Conservation (phyloP, 2,329 filamentous ascomycete genomes). For the Bipolaris sorokiniana region DNA sequence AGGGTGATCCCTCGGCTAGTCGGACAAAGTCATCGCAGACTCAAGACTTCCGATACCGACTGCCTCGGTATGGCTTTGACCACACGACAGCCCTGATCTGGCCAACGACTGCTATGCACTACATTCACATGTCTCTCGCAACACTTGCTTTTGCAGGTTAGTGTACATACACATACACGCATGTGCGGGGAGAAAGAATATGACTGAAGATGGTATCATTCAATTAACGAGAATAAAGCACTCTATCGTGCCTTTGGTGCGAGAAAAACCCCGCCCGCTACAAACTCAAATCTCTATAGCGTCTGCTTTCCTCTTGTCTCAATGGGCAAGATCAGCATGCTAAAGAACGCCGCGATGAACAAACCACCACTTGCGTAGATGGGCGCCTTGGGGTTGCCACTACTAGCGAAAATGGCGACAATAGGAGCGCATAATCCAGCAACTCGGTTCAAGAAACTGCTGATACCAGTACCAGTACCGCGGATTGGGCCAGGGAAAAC, state of each 20-base stretch:
- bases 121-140: neutral
- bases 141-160: neutral
- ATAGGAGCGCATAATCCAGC: constrained; percentile 72
- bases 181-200: neutral
- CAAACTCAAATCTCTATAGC: constrained; percentile 33
- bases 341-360: constrained; percentile 53
- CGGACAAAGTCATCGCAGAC: neutral
- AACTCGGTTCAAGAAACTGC: constrained; percentile 72
- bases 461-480: constrained; percentile 74
- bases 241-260: neutral
- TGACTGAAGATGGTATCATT: neutral
- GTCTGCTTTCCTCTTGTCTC: constrained; percentile 53
- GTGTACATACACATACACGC: neutral
- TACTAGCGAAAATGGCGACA: constrained; percentile 59
- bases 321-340: constrained; percentile 52
- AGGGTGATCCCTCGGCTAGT: neutral
- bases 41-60: neutral
- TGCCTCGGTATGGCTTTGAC: neutral
- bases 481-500: constrained; percentile 75
- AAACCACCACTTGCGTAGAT: constrained; percentile 53
- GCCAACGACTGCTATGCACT: too few species aligned
- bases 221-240: neutral
- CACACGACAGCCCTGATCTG: too few species aligned
- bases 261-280: neutral
- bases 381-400: constrained; percentile 48